Evolutionary conservation across 73 alveolate genomes (phyloP).

Genomic region (Paramecium biaurelia): DNA sequence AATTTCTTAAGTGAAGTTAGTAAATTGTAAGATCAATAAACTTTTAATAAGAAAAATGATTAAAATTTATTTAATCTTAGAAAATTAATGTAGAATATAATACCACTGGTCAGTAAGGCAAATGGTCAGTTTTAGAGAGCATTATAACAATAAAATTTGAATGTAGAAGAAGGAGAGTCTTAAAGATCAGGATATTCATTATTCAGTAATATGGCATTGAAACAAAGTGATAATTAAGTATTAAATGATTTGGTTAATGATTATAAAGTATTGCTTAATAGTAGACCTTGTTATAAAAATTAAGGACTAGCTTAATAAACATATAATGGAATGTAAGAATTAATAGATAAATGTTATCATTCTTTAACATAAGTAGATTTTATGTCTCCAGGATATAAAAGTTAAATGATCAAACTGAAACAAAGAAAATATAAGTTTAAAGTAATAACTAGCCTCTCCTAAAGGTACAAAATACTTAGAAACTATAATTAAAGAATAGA

Average conservation of each 20-base stretch:
- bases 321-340: not conserved
- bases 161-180: conserved; percentile 1
- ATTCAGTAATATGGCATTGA: not conserved
- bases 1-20: conserved; percentile 36
- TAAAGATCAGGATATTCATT: not conserved
- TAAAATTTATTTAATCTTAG: not conserved
- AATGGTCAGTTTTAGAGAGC: conserved; percentile 25
- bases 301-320: conserved; percentile 19
- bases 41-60: not conserved
- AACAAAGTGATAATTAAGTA: conserved; percentile 32
- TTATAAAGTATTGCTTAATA: not conserved
- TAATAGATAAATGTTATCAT: conserved; percentile 19
- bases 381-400: conserved; percentile 10
- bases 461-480: conserved; percentile 13
- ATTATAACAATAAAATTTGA: not conserved
- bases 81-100: conserved; percentile 18
- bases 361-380: conserved; percentile 9
- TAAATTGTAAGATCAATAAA: not conserved
- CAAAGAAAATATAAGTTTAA: not conserved
- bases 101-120: not conserved
- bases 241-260: conserved; percentile 11
- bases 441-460: not conserved
- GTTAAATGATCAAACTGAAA: not conserved
- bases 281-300: conserved; percentile 15
- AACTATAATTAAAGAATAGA: conserved; percentile 8